Conservation (phyloP, 2,329 filamentous ascomycete species). For the Fusarium subglutinans region DNA sequence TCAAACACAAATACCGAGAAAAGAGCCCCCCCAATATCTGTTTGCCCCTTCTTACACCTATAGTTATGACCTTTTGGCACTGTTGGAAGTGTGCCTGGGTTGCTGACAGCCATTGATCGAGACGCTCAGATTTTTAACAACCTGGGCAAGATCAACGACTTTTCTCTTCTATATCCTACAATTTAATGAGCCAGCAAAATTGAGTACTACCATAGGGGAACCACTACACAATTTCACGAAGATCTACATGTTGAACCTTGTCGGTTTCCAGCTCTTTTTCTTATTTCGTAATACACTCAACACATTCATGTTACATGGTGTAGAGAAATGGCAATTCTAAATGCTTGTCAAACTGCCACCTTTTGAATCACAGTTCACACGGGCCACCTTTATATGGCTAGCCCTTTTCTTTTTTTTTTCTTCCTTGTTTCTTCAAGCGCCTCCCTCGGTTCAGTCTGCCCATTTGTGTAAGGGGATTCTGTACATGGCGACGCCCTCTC, state of each 20-base stretch:
- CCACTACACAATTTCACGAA: not conserved
- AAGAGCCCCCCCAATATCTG: not conserved
- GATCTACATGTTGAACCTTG: not conserved
- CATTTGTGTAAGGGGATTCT: not conserved
- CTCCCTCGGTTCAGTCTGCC: not conserved
- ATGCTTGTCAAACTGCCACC: not conserved
- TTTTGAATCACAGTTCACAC: not conserved
- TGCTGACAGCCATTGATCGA: not conserved
- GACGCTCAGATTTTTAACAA: not conserved
- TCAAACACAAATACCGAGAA: not conserved
- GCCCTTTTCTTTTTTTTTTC: not conserved
- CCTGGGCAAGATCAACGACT: not conserved
- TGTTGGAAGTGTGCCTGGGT: not conserved
- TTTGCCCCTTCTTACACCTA: too few species aligned
- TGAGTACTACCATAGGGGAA: too few species aligned
- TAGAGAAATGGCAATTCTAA: not conserved
- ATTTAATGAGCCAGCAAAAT: not conserved
- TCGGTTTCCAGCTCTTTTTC: not conserved
- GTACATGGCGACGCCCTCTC: not conserved
- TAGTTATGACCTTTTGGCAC: not conserved
- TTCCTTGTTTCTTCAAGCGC: not conserved
- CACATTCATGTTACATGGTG: not conserved
- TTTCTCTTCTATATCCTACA: not conserved
- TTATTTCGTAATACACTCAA: not conserved
- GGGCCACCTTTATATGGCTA: not conserved